Percentiles rank a stretch among this genome's conserved stretches.
These are phyloP conservation scores for Suillus paluster DNA, from an alignment of 768 basidiomycete species.

Conservation along the genomic window DNA sequence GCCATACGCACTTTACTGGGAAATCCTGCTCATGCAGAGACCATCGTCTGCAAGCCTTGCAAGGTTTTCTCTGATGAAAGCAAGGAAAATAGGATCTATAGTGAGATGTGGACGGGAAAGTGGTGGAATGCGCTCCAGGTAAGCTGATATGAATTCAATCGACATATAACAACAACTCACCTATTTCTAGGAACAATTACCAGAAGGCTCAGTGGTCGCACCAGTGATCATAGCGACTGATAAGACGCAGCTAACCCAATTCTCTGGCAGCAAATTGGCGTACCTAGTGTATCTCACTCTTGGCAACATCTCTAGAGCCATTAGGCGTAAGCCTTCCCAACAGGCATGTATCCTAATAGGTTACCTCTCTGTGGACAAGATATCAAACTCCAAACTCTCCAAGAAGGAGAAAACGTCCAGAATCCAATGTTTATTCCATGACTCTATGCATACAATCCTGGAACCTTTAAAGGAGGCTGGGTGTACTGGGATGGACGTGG, in stretches of 20 bases:
- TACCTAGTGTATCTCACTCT: not conserved
- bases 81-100: slow-evolving; percentile 28
- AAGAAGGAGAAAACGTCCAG: not conserved
- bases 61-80: slow-evolving; percentile 24
- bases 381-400: not conserved
- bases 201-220: not conserved
- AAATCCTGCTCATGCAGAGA: not conserved
- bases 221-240: not conserved
- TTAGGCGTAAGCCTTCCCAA: not conserved
- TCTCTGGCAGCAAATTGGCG: not conserved
- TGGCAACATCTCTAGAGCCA: not conserved
- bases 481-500: not conserved
- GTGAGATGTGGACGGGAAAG: slow-evolving; percentile 41
- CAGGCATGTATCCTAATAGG: slow-evolving; percentile 4
- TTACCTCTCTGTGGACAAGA: not conserved
- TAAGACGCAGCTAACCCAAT: not conserved
- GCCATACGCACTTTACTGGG: slow-evolving; percentile 1
- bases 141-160: too few relatives aligned
- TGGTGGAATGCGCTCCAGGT: slow-evolving; percentile 42
- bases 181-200: not conserved
- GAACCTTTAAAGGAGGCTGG: slow-evolving; percentile 5
- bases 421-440: slow-evolving; percentile 1
- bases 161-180: too few relatives aligned
- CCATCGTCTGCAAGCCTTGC: slow-evolving; percentile 34
- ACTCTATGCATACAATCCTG: not conserved